phyloP scores from a whole-genome alignment of 768 basidiomycete genomes.

The Chalciporus piperatus region DNA sequence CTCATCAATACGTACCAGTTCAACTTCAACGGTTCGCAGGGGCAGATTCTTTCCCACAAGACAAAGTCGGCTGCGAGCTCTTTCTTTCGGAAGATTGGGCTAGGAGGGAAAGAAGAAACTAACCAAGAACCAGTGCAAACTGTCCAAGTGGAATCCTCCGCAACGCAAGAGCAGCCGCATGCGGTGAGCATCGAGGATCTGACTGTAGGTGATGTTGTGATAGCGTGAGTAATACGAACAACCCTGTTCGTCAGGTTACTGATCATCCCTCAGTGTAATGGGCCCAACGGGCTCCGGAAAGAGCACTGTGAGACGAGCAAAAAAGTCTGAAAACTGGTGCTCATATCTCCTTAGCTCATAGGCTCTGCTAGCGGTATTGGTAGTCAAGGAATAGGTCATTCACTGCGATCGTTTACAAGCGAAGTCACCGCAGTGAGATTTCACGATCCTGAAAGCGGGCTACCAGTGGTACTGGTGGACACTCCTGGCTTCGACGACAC shows the following conservation, averaged over 20 bases:
- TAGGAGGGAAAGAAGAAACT: too few relatives aligned
- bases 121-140: neutral
- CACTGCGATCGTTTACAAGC: slow-evolving; percentile 10
- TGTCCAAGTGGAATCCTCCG: too few relatives aligned
- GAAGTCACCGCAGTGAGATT: slow-evolving; percentile 7
- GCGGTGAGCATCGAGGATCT: neutral
- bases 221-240: slow-evolving; percentile 10
- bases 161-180: too few relatives aligned
- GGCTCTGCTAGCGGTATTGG: neutral
- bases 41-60: too few relatives aligned
- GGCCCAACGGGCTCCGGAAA: slow-evolving; percentile 26
- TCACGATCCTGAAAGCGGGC: neutral
- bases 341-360: slow-evolving; percentile 12
- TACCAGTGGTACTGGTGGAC: slow-evolving; percentile 20
- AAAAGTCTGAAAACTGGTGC: neutral
- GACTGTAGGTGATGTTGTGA: slow-evolving; percentile 4
- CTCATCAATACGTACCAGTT: too few relatives aligned
- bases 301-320: slow-evolving; percentile 12
- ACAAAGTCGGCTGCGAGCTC: too few relatives aligned
- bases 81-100: too few relatives aligned
- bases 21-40: too few relatives aligned
- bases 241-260: neutral
- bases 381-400: slow-evolving; percentile 3
- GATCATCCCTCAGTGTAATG: slow-evolving; percentile 9
- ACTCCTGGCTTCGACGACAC: slow-evolving; percentile 26